Conservation (phyloP, 768 basidiomycete species). For the Suillus subaureus region DNA sequence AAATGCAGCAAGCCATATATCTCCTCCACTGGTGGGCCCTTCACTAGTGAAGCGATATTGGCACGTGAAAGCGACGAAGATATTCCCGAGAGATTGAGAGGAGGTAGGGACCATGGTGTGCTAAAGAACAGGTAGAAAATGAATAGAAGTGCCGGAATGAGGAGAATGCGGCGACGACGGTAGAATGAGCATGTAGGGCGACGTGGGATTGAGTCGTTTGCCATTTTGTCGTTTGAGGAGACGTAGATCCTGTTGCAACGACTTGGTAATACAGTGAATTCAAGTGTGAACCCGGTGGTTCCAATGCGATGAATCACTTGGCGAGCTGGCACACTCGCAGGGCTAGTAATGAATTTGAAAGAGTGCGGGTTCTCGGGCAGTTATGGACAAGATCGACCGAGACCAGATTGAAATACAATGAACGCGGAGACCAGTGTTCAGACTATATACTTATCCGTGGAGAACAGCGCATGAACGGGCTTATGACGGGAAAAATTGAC, state of each 20-base stretch:
- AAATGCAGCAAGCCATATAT: conserved; percentile 74
- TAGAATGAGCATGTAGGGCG: conserved; percentile 15
- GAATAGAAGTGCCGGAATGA: conserved; percentile 40
- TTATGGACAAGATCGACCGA: neutral
- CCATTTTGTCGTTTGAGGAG: neutral
- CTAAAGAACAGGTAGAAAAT: conserved; percentile 39
- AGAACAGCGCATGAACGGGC: neutral
- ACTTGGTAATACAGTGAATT: neutral
- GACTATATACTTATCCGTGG: neutral
- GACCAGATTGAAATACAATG: neutral
- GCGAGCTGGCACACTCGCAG: neutral
- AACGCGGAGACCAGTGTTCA: neutral
- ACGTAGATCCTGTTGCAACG: neutral
- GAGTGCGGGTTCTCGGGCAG: neutral
- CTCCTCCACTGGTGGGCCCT: conserved; percentile 49
- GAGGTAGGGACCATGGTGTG: conserved; percentile 45
- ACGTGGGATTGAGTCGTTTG: neutral
- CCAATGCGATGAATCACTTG: neutral
- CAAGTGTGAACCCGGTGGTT: neutral
- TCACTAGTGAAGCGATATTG: conserved; percentile 41
- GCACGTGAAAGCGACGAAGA: conserved; percentile 40
- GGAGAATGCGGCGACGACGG: conserved; percentile 51
- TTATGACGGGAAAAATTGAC: neutral
- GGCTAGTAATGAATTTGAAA: conserved; percentile 1
- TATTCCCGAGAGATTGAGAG: conserved; percentile 35